Evolutionary conservation across 257 asterid genomes (phyloP), one percentile per base, ranked within the genome.

Genomic region (Leonotis leonurus): DNA sequence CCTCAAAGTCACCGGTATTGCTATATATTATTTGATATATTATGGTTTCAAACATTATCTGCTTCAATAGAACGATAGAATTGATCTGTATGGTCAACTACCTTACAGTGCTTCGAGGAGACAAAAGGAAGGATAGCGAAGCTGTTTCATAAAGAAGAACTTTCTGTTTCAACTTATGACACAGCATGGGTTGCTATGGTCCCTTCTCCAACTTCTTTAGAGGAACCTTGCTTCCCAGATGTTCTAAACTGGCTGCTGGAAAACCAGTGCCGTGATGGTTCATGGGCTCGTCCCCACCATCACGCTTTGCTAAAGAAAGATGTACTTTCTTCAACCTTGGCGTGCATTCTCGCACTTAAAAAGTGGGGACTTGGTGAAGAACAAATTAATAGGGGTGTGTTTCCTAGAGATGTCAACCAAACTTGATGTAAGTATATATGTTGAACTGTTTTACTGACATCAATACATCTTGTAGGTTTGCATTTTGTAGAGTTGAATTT

Each of bases 181-280:
- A 89, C 97, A 10, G 97, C 99, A 20, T 92, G 99, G 99, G 96
- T 92, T 50, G 96, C 99, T 43, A 89, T 92, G 97, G 96, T 92
- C 59, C 99, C 97, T 67, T 83, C 95, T 55, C 87, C 88, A 21
- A 74, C 78, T 65, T 84, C 89, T 1, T 51, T 81, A 2, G 8
- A 70, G 39, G 73, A 67, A 17, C 96, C 99, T 43, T 77, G 83
- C 64, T 92, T 92, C 72, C 96, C 93, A 24, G 73, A 69, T 56
- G 86, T 90, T 70, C 56, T 92, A 6, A 66, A 77, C 51, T 92
- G 97, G 97, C 66, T 92, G 75, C 51, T 89, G 46, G 82, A 76
- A 6, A 86, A 89, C 70, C 99, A 92, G 76, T 78, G 82, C 46
- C 56, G 11, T 36, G 87, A 92, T 76, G 99, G 99, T 26, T 92